Conservation (phyloP, 139 green algal genomes). For the Coccomyxa sp. region DNA sequence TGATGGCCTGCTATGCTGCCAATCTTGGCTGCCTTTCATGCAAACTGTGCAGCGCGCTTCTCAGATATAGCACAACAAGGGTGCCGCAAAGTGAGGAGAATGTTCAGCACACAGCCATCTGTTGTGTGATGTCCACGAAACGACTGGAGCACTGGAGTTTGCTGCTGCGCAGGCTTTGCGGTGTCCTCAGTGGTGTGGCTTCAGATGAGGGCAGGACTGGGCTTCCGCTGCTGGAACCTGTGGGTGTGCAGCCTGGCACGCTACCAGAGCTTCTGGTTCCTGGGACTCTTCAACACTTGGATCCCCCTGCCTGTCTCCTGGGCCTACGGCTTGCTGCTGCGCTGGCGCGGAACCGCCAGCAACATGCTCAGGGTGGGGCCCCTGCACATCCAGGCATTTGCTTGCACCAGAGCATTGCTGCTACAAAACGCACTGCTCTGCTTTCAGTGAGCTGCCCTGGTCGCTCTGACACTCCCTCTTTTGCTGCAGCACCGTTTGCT, state of each 20-base stretch:
- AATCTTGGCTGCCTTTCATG: too few species aligned
- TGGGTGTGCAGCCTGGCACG: background rate
- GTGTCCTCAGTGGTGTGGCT: slow-evolving; percentile 4
- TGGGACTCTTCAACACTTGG: slow-evolving; percentile 1
- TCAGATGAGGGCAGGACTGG: background rate
- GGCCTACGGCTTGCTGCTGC: background rate
- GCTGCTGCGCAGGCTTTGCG: slow-evolving; percentile 2
- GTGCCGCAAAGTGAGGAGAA: too few species aligned
- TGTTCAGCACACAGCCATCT: too few species aligned
- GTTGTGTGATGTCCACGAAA: too few species aligned
- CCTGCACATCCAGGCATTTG: background rate
- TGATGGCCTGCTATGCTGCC: background rate
- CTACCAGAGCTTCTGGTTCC: slow-evolving; percentile 12
- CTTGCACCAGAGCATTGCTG: too few species aligned
- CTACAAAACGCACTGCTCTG: too few species aligned
- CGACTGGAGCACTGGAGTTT: too few species aligned
- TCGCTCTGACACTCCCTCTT: too few species aligned
- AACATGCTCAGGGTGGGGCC: background rate
- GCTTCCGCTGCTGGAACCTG: background rate
- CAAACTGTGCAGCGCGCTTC: too few species aligned
- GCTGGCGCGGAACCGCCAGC: background rate
- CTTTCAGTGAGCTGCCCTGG: too few species aligned
- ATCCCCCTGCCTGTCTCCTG: background rate
- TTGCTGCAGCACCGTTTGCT: too few species aligned
- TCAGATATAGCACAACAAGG: too few species aligned